Evolutionary conservation across 306 rosid genomes (phyloP), one percentile per base, ranked within the genome.

Genomic region (Malus sylvestris): DNA sequence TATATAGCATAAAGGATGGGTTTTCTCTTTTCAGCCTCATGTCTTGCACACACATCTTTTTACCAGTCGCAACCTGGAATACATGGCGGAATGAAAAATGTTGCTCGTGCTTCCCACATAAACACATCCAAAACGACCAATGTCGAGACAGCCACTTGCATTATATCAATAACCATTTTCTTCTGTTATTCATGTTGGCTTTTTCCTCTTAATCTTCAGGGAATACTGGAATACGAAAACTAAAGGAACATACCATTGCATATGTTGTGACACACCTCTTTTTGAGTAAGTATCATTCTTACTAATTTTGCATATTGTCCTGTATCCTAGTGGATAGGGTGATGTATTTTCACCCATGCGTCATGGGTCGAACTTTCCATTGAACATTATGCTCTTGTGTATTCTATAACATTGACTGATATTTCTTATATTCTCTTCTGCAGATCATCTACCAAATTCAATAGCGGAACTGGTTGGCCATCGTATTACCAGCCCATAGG

Each of bases 391-490:
- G 53, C 22, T 73, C 52, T 15, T 35, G 20, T 60, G 8, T 22
- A 18, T 63, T 61, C 66, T 25, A 49, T 68, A 30, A 44, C 19
- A 14, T 49, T 49, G 33, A 74, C 62, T 11, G 23, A 51, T 66
- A 10, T 76, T 42, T 42, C 45, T 2, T 38, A 15, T 16, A n/a
- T 57, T 40, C 40, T 86, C n/a, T 72, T 57, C 73, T 68, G 52
- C 83, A 94, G 98, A 83, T 94, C 98, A 74, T 92, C 96, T 11
- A 86, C 97, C 10, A 94, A 94, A 84, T 94, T 91, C 45, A 86
- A 92, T 49, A 92, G 98, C 80, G 97, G 98, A 77, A 94, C 98
- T 49, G 98, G 98, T 25, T 94, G 98, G 98, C 98, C 97, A 53
- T 94, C 98, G 46, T 94, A 94, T 88, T 89, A 87, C 88, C 88